These are phyloP conservation scores for Colletotrichum tamarilloi DNA, from an alignment of 2,329 filamentous ascomycete genomes.

Conservation along the genomic window DNA sequence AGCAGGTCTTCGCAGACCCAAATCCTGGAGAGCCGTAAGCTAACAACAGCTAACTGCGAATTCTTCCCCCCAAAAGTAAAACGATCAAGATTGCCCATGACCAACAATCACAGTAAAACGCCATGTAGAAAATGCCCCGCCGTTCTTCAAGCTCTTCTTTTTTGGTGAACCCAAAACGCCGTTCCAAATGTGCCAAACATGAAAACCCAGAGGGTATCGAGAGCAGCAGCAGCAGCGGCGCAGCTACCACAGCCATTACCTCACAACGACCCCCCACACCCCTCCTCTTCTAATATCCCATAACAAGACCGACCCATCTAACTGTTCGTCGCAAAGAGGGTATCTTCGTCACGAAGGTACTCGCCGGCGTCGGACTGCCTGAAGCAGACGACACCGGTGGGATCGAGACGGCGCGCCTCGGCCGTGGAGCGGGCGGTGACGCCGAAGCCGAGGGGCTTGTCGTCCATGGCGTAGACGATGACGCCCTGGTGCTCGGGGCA, in stretches of 20 bases:
- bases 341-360: constrained; percentile 87
- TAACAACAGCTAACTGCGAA: constrained; percentile 12
- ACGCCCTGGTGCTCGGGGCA: constrained; percentile 93
- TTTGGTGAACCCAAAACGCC: constrained; percentile 27
- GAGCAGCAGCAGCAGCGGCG: not conserved
- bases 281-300: no score
- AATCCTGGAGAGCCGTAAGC: not conserved
- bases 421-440: constrained; percentile 89
- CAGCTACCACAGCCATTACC: no score
- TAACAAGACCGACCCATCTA: constrained; percentile 41
- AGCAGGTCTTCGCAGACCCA: not conserved
- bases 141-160: constrained; percentile 25
- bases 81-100: constrained; percentile 24
- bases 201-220: not conserved
- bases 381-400: constrained; percentile 90
- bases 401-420: constrained; percentile 86
- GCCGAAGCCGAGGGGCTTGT: constrained; percentile 93
- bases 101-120: constrained; percentile 24
- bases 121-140: constrained; percentile 30
- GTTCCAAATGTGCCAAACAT: constrained; percentile 10
- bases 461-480: constrained; percentile 90
- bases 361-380: constrained; percentile 95
- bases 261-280: no score
- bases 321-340: constrained; percentile 65
- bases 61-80: not conserved